Evolutionary conservation across 2,329 filamentous ascomycete genomes (phyloP), one percentile per base, ranked within the genome.

Genomic region (Aspergillus sojae): DNA sequence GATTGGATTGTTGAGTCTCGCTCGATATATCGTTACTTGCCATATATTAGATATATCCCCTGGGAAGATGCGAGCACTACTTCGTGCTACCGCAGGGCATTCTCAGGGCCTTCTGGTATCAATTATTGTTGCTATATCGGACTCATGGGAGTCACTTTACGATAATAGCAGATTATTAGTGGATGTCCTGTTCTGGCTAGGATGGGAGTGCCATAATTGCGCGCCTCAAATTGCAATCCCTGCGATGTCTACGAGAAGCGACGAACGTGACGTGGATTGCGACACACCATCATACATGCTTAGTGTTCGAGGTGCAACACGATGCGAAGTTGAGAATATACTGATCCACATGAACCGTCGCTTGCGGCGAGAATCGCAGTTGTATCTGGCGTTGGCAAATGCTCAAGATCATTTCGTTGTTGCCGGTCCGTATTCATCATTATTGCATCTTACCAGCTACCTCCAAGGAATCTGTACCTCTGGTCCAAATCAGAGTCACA

Each of bases 41-140:
- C 72, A 70, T 14, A 61, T 72, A 14, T 63, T 72, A 10, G 68
- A 71, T 1, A 70, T 70, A 7, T 65, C 67, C 26, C 77, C 77
- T 0, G 76, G 75, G 4, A 71, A 75, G 9, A 60, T 79, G 56
- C 65, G 70, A 12, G 60, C 65, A 30, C 60, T 55, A 32, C 69
- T 70, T 52, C 65, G 50, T 57, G 74, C 69, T 5, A 62, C 71
- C 1, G 75, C 76, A 3, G 79, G 79, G 5, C 79, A 80, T 62
- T 78, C 76, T 3, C 78, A 81, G 54, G 79, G 79, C 14, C 66
- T 80, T 11, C 63, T 80, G 21, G 68, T 75, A 14, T 77, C 78
- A 3, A 74, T 77, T 21, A 71, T 68, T n/a, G 68, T 79, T 2
- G 70, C 79, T 1, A 68, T 70, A 1, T 74, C 73, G 0, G 67